phyloP scores from a whole-genome alignment of 1,284 basidiomycete species.

The Rhodotorula sp. region DNA sequence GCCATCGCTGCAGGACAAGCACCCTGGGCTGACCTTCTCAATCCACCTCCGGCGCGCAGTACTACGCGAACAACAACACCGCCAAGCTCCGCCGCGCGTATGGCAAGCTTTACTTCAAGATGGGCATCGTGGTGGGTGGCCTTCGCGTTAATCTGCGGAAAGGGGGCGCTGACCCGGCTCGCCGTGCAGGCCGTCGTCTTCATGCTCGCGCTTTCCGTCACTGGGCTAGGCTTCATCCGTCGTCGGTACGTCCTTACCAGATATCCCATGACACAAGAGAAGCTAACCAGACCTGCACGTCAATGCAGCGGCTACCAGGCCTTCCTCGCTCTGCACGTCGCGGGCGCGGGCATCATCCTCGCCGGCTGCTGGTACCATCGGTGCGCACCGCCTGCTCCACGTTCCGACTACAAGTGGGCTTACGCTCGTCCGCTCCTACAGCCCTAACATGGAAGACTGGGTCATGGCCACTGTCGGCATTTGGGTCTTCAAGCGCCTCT shows the following conservation, averaged over 20 bases:
- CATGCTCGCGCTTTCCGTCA: constrained; percentile 9
- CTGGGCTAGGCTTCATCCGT: constrained; percentile 15
- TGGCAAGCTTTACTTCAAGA: constrained; percentile 31
- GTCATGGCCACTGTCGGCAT: constrained; percentile 29
- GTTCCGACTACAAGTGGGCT: no score
- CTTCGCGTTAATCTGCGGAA: not conserved
- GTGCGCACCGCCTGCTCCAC: not conserved
- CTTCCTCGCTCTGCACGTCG: constrained; percentile 34
- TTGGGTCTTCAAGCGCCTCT: constrained; percentile 33
- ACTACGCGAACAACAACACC: not conserved
- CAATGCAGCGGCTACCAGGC: constrained; percentile 16
- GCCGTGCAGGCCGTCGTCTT: constrained; percentile 19
- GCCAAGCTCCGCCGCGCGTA: not conserved
- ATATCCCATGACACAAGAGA: constrained; percentile 8
- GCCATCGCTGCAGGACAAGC: not conserved
- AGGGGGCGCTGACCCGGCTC: not conserved
- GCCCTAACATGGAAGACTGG: constrained; percentile 23
- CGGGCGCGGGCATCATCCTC: constrained; percentile 33
- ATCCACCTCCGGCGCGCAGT: not conserved
- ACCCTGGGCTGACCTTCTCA: not conserved
- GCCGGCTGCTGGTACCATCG: constrained; percentile 37
- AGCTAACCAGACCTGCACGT: not conserved
- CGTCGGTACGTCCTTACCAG: not conserved
- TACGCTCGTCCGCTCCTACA: not conserved
- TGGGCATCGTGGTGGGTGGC: constrained; percentile 24